phyloP scores from a whole-genome alignment of 1,284 basidiomycete genomes.

The Boletus semigastroideus region DNA sequence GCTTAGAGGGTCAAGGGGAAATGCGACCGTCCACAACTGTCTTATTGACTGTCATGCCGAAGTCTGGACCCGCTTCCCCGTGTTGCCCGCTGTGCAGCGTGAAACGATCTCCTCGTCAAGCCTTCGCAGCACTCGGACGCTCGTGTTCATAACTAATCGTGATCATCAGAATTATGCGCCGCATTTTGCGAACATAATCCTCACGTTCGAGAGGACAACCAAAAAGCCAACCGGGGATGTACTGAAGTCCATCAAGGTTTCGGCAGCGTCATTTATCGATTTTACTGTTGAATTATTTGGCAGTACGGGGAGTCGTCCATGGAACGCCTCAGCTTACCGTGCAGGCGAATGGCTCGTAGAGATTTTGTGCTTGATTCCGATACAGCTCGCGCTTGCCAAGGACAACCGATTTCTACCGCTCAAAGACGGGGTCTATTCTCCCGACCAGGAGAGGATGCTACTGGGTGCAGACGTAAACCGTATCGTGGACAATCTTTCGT shows the following conservation, averaged over 20 bases:
- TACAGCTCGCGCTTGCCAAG: constrained; percentile 57
- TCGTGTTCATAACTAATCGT: constrained; percentile 46
- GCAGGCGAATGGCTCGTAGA: constrained; percentile 64
- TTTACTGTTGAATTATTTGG: background rate
- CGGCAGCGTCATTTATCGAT: constrained; percentile 22
- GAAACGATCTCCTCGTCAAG: no score
- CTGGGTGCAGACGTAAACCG: no score
- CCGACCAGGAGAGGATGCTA: no score
- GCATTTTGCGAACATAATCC: constrained; percentile 48
- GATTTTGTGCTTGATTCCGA: constrained; percentile 61
- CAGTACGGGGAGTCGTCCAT: constrained; percentile 15
- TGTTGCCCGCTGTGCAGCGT: no score
- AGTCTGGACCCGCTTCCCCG: no score
- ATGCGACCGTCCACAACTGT: constrained; percentile 40
- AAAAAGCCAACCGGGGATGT: constrained; percentile 41
- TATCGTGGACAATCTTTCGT: no score
- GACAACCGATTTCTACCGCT: constrained; percentile 53
- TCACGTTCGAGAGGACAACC: constrained; percentile 45
- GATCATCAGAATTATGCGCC: constrained; percentile 36
- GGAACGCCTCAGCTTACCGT: constrained; percentile 40
- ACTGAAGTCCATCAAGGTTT: constrained; percentile 37
- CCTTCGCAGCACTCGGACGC: constrained; percentile 30
- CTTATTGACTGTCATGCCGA: no score
- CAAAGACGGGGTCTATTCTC: no score
- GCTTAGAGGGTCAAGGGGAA: constrained; percentile 8